Evolutionary conservation across 2,329 filamentous ascomycete species (phyloP).

Genomic region (Graphilbum ipis-grandicollis): DNA sequence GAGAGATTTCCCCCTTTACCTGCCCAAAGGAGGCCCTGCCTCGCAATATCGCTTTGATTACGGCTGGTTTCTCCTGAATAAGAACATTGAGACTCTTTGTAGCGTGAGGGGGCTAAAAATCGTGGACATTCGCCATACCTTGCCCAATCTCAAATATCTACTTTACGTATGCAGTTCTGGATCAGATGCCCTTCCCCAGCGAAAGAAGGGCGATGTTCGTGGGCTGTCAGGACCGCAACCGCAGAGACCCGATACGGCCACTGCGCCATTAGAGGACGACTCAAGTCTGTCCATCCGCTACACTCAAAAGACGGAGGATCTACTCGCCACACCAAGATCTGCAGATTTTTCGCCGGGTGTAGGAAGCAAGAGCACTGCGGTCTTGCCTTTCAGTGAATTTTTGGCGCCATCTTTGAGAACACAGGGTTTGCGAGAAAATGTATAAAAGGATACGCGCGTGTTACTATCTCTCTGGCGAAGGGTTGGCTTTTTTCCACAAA

Average conservation of each 20-base stretch:
- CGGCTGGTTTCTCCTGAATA: constrained; percentile 90
- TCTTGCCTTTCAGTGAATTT: constrained; percentile 29
- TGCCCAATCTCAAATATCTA: constrained; percentile 87
- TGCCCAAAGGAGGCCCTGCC: constrained; percentile 39
- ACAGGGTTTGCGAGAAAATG: constrained; percentile 38
- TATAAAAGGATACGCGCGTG: too few relatives aligned
- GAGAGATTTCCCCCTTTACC: constrained; percentile 65
- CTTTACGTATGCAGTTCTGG: constrained; percentile 80
- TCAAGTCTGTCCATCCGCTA: neutral
- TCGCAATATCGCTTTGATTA: constrained; percentile 90
- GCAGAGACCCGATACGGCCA: constrained; percentile 8
- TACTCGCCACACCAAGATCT: too few relatives aligned
- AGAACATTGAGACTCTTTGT: constrained; percentile 64
- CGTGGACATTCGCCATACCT: constrained; percentile 76
- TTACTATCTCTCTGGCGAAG: too few relatives aligned
- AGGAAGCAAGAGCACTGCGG: constrained; percentile 5
- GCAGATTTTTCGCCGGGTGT: constrained; percentile 14
- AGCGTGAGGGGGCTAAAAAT: constrained; percentile 55
- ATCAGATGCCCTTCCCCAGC: constrained; percentile 40
- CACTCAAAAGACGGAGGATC: neutral
- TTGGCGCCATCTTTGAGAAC: constrained; percentile 34
- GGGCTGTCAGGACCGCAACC: constrained; percentile 36
- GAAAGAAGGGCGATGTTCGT: constrained; percentile 42
- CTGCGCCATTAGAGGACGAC: neutral
- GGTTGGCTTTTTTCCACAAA: too few relatives aligned